Evolutionary conservation across 768 basidiomycete genomes (phyloP).

Genomic region (Auricularia sp.): DNA sequence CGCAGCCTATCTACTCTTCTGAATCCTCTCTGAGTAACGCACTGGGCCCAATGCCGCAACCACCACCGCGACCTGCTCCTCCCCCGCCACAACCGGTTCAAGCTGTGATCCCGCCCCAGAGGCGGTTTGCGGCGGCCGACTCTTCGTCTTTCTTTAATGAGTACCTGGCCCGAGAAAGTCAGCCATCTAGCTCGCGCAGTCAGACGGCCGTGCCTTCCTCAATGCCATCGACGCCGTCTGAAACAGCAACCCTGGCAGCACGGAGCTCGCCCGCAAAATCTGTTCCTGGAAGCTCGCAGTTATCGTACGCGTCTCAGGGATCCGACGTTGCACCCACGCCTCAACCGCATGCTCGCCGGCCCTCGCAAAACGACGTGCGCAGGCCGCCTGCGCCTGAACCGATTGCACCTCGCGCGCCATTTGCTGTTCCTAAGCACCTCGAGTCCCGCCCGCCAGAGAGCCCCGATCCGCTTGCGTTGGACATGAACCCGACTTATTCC

Average conservation of each 20-base stretch:
- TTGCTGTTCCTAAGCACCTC: constrained; percentile 17
- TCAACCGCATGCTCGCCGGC: neutral
- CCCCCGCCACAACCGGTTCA: neutral
- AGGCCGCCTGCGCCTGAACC: constrained; percentile 4
- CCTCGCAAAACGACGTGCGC: constrained; percentile 13
- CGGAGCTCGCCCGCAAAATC: neutral
- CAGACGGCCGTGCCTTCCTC: neutral
- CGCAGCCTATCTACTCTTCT: neutral
- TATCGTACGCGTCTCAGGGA: constrained; percentile 2
- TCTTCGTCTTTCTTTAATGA: constrained; percentile 56
- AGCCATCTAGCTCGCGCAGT: constrained; percentile 2
- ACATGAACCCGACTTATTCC: constrained; percentile 13
- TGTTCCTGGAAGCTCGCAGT: neutral
- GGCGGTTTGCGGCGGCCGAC: constrained; percentile 42
- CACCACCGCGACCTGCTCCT: constrained; percentile 13
- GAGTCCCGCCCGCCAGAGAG: constrained; percentile 20
- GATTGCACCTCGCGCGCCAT: neutral
- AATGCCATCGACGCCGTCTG: constrained; percentile 31
- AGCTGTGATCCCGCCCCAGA: constrained; percentile 11
- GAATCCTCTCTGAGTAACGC: constrained; percentile 9
- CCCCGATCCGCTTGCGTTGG: constrained; percentile 46
- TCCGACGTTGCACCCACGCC: neutral
- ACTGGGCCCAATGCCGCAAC: constrained; percentile 2
- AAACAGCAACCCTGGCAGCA: constrained; percentile 26
- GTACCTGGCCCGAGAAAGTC: constrained; percentile 35